phyloP scores from a whole-genome alignment of 2,329 filamentous ascomycete genomes.

The Fusarium buxicola region DNA sequence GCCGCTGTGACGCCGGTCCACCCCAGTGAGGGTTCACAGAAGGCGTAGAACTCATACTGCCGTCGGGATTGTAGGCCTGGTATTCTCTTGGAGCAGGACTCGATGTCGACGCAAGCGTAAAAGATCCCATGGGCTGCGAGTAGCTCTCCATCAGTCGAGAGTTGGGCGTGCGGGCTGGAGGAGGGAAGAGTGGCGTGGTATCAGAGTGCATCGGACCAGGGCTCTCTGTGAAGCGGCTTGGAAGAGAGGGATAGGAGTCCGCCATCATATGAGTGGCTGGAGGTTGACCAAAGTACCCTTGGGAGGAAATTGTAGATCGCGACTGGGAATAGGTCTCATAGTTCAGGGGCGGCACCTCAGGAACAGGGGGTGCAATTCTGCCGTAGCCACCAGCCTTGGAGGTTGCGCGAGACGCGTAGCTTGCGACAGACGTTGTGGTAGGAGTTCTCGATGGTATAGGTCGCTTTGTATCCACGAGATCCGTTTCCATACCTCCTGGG shows the following conservation, averaged over 20 bases:
- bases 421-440: slow-evolving; percentile 69
- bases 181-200: slow-evolving; percentile 49
- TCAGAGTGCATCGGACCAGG: slow-evolving; percentile 46
- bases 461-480: slow-evolving; percentile 63
- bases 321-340: slow-evolving; percentile 44
- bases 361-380: slow-evolving; percentile 52
- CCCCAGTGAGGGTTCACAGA: slow-evolving; percentile 43
- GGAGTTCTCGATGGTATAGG: slow-evolving; percentile 59
- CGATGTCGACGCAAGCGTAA: slow-evolving; percentile 6
- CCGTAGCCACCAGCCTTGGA: slow-evolving; percentile 68
- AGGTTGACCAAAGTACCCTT: slow-evolving; percentile 47
- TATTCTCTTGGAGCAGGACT: slow-evolving; percentile 38
- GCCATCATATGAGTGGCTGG: slow-evolving; percentile 30
- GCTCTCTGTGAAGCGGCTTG: slow-evolving; percentile 47
- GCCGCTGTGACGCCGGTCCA: slow-evolving; percentile 37
- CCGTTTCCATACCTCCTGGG: slow-evolving; percentile 64
- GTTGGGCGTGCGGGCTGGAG: slow-evolving; percentile 49
- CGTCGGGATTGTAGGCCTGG: slow-evolving; percentile 49
- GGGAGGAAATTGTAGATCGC: slow-evolving; percentile 53
- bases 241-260: slow-evolving; percentile 16
- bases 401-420: slow-evolving; percentile 73
- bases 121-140: slow-evolving; percentile 33
- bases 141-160: slow-evolving; percentile 49
- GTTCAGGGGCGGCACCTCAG: slow-evolving; percentile 49
- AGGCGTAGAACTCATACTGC: slow-evolving; percentile 50